phyloP scores from a whole-genome alignment of 371 early-diverging fungal genomes.

The Saksenaea vasiformis region DNA sequence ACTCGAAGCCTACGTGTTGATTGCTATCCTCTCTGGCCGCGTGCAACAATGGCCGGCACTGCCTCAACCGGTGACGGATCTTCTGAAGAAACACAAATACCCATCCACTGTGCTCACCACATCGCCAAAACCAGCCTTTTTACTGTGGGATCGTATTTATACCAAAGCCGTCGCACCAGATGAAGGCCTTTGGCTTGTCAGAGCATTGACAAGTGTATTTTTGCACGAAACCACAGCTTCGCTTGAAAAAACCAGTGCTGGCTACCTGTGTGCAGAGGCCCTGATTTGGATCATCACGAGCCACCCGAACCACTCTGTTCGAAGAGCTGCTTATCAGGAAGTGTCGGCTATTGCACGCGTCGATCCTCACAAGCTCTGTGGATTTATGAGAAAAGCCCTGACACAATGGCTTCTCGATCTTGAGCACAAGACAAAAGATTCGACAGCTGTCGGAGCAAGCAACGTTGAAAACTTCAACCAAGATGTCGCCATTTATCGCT shows the following conservation, averaged over 20 bases:
- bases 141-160: slow-evolving; percentile 83
- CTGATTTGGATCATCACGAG: slow-evolving; percentile 58
- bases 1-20: slow-evolving; percentile 72
- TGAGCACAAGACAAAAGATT: slow-evolving; percentile 54
- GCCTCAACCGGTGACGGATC: slow-evolving; percentile 31
- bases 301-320: slow-evolving; percentile 53
- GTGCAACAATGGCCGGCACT: slow-evolving; percentile 44
- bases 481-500: slow-evolving; percentile 50
- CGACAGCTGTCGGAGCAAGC: slow-evolving; percentile 52
- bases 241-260: slow-evolving; percentile 40
- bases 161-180: slow-evolving; percentile 67
- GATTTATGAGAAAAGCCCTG: slow-evolving; percentile 49
- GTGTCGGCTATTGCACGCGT: slow-evolving; percentile 38
- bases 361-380: slow-evolving; percentile 39
- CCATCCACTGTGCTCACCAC: slow-evolving; percentile 34
- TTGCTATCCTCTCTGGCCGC: slow-evolving; percentile 53
- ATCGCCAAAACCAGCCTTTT: slow-evolving; percentile 67
- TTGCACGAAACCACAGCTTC: slow-evolving; percentile 31
- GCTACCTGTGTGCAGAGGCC: slow-evolving; percentile 39
- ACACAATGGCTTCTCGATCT: slow-evolving; percentile 58
- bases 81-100: slow-evolving; percentile 46
- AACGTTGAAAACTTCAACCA: slow-evolving; percentile 54
- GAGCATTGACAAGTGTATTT: slow-evolving; percentile 58
- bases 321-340: slow-evolving; percentile 52
- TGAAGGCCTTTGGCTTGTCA: slow-evolving; percentile 78